These are phyloP conservation scores for Mollisiaceae sp. DNA, from an alignment of 2,329 filamentous ascomycete genomes.

Conservation along the genomic window DNA sequence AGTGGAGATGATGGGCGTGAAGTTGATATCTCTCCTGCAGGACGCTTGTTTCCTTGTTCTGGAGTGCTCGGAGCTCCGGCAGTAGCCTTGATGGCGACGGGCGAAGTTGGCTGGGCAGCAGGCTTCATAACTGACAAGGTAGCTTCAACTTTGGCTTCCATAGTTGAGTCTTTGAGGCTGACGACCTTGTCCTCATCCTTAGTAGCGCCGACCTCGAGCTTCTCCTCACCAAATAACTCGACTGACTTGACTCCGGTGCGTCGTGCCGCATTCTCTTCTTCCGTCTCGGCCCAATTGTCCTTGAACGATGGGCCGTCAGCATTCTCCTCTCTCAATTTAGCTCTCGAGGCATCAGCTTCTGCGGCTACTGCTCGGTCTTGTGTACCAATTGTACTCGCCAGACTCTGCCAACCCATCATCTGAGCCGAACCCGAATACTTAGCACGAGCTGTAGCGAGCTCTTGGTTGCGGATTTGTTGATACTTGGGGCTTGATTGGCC, in stretches of 20 bases:
- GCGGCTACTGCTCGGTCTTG: not conserved
- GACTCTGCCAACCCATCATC: not conserved
- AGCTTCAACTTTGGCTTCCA: not conserved
- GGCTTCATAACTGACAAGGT: conserved; percentile 32
- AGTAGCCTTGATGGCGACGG: conserved; percentile 24
- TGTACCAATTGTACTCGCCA: not conserved
- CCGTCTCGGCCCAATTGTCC: not conserved
- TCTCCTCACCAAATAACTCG: not conserved
- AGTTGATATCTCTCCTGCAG: conserved; percentile 25
- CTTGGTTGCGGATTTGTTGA: not conserved
- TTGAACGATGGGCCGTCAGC: not conserved
- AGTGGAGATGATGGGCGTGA: conserved; percentile 1
- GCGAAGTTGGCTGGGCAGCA: conserved; percentile 29
- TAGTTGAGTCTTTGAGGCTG: no score
- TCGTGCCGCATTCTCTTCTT: not conserved
- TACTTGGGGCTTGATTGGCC: not conserved
- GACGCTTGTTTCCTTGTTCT: conserved; percentile 17
- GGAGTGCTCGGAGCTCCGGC: conserved; percentile 11
- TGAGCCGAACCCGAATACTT: not conserved
- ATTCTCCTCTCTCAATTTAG: not conserved
- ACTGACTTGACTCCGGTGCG: not conserved
- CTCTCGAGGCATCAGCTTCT: not conserved
- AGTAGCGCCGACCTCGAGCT: not conserved
- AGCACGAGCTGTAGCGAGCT: not conserved
- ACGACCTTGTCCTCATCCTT: not conserved